Base-by-base conservation (phyloP, 208 protist genomes). In the Wallacemonas sp. region DNA sequence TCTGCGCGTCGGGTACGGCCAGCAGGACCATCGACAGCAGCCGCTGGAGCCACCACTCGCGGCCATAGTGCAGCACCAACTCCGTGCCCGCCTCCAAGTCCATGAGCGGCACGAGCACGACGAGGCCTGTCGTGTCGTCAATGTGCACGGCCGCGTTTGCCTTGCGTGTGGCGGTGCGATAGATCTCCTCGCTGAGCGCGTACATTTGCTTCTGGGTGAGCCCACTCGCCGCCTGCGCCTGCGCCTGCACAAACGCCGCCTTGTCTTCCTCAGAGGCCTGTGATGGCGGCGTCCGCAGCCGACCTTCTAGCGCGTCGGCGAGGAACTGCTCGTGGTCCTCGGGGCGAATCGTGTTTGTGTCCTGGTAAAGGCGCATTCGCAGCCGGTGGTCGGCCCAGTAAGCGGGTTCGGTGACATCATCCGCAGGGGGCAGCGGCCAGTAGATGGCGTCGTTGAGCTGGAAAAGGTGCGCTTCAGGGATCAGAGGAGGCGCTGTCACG, bases 31-130 rank as follows among this genome's bases (percentile, higher is more conserved):
- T 59, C 26, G 74, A 81, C 27, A 95, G 78, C 30, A 93, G 61
- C 13, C 81, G 80, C 9, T 86, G 69, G 10, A 80, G 87, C 90
- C 90, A 95, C 90, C 90, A 95, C 70, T 92, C 87, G 3, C 87
- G 75, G 27, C 90, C 87, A 66, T 95, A 95, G 76, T 93, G 87
- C 36, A 93, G 57, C 15, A 90, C 62, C 44, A 95, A 63, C 76
- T 95, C 90, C 1, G 87, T 79, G 15, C 87, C 90, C n/a, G 71
- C 78, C 1, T 59, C 37, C 5, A 95, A 45, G 39, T 93, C 78
- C 21, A 76, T 57, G 22, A 95, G 71, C 29, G 90, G 82, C 13
- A 79, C 44, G 10, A 95, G 63, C 29, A 74, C 87, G 12, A 93
- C 61, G 19, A 93, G 67, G 8, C 70, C 74, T 0, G 68, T 79